These are phyloP conservation scores for Sequoia sempervirens DNA, from an alignment of 75 land plant genomes.

Conservation along the genomic window DNA sequence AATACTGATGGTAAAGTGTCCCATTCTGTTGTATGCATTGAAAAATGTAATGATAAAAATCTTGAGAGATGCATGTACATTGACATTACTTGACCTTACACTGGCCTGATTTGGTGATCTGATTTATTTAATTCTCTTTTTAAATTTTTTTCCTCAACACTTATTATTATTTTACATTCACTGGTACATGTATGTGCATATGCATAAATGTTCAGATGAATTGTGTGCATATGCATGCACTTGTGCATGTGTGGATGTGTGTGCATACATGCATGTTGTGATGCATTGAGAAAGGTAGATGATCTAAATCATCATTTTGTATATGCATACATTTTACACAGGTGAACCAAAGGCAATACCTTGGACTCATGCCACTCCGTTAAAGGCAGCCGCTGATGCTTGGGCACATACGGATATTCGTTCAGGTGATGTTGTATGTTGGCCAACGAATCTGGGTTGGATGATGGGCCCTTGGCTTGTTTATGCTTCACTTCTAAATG, in stretches of 20 bases:
- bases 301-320: neutral
- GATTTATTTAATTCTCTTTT: neutral
- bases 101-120: neutral
- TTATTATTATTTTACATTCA: too few relatives aligned
- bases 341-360: conserved; percentile 99
- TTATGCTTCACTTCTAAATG: conserved; percentile 82
- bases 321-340: conserved; percentile 13
- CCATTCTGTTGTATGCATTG: neutral
- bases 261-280: neutral
- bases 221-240: neutral
- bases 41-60: neutral
- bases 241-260: neutral
- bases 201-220: neutral
- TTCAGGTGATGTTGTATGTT: conserved; percentile 79
- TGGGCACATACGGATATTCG: conserved; percentile 95
- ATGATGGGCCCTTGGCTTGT: conserved; percentile 99
- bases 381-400: conserved; percentile 96
- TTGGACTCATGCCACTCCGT: conserved; percentile 83
- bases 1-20: neutral
- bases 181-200: neutral
- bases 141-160: neutral
- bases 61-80: neutral
- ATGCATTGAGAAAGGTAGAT: neutral
- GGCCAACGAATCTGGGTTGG: conserved; percentile 99
- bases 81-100: neutral